phyloP scores from a whole-genome alignment of 2,329 filamentous ascomycete species.

The Monosporascus sp. region DNA sequence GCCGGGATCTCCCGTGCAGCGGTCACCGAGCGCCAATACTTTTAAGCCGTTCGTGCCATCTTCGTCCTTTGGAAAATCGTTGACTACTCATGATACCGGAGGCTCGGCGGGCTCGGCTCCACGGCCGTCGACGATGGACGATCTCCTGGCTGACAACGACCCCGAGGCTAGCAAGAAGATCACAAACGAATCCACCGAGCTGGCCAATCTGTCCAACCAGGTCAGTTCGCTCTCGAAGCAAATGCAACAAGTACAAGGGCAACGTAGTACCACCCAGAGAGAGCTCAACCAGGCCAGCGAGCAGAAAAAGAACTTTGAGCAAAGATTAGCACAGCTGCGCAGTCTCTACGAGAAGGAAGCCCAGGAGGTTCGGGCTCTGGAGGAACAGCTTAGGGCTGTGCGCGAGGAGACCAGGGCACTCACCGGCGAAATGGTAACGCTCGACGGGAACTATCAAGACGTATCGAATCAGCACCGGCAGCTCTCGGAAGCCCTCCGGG shows the following conservation, averaged over 20 bases:
- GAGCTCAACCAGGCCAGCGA: conserved; percentile 75
- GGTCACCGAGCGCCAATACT: conserved; percentile 41
- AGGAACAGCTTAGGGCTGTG: conserved; percentile 73
- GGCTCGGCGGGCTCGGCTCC: conserved; percentile 43
- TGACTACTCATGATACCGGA: conserved; percentile 74
- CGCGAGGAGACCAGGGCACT: conserved; percentile 79
- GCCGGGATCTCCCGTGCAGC: conserved; percentile 50
- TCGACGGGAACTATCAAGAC: conserved; percentile 78
- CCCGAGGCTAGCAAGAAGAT: conserved; percentile 83
- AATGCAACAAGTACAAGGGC: conserved; percentile 86
- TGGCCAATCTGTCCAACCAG: conserved; percentile 95
- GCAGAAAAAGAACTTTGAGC: conserved; percentile 91
- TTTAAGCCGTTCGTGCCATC: conserved; percentile 93
- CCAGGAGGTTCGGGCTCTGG: conserved; percentile 74
- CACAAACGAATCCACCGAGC: conserved; percentile 81
- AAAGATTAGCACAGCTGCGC: conserved; percentile 79
- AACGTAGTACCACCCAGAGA: conserved; percentile 72
- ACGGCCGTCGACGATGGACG: conserved; percentile 58
- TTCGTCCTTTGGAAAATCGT: conserved; percentile 82
- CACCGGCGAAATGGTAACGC: conserved; percentile 73
- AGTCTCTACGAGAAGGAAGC: conserved; percentile 91
- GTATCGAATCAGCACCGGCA: conserved; percentile 78
- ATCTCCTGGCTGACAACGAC: conserved; percentile 86
- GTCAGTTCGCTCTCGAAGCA: conserved; percentile 86
- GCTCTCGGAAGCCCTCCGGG: conserved; percentile 66